phyloP scores from a whole-genome alignment of 2,329 filamentous ascomycete species.

The Pleoardoris graminearum region DNA sequence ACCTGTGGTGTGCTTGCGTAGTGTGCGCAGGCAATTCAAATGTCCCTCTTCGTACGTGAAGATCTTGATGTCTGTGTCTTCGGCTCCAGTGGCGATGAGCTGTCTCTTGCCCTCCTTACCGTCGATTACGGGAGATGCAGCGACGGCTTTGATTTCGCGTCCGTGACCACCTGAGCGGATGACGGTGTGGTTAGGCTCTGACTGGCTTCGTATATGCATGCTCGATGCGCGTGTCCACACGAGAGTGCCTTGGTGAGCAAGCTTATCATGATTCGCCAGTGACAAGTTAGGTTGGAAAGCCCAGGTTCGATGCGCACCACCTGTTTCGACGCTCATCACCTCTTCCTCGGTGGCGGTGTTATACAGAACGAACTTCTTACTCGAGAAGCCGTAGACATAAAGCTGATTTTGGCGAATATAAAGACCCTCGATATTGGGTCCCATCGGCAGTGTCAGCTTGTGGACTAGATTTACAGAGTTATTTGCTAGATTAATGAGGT shows the following conservation, averaged over 20 bases:
- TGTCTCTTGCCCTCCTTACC: conserved; percentile 12
- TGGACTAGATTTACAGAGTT: conserved; percentile 58
- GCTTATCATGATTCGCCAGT: conserved; percentile 1
- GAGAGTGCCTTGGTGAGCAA: conserved; percentile 58
- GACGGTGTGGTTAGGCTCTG: conserved; percentile 48
- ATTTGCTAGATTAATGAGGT: conserved; percentile 40
- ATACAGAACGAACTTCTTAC: conserved; percentile 79
- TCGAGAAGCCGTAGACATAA: conserved; percentile 78
- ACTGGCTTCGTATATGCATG: conserved; percentile 52
- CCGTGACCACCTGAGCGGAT: conserved; percentile 78
- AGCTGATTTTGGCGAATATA: conserved; percentile 62
- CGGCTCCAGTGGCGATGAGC: conserved; percentile 68
- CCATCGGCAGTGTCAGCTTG: conserved; percentile 69
- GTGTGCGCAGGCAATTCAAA: conserved; percentile 60
- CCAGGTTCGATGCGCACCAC: conserved; percentile 81
- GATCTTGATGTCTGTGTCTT: conserved; percentile 76
- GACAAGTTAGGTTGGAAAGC: conserved; percentile 51
- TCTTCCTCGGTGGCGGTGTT: conserved; percentile 73
- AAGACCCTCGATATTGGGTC: conserved; percentile 74
- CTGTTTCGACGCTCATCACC: conserved; percentile 74
- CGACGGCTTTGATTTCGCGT: conserved; percentile 74
- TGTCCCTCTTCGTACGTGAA: conserved; percentile 55
- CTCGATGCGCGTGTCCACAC: conserved; percentile 73
- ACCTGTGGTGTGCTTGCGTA: conserved; percentile 80
- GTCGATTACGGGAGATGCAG: conserved; percentile 44